phyloP scores from a whole-genome alignment of 805 yeast species.

The Starmerella geochares region DNA sequence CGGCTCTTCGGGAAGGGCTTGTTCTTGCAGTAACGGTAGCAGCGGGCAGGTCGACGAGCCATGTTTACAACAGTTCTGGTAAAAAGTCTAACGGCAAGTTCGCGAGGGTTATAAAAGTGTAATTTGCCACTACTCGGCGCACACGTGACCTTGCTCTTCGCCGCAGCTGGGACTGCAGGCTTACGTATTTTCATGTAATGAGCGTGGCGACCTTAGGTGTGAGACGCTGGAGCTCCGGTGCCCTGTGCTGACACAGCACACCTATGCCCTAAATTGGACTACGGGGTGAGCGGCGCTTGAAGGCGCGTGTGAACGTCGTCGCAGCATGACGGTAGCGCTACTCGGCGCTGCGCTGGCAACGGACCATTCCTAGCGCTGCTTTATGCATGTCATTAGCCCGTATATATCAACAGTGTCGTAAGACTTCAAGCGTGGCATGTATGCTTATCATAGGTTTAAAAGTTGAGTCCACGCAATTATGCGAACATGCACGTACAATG shows the following conservation, averaged over 20 bases:
- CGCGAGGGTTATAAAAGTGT: conserved; percentile 1
- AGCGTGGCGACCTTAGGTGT: background rate
- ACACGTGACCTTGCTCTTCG: conserved; percentile 1
- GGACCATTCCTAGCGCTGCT: no score
- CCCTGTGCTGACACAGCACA: background rate
- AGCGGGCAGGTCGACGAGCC: conserved; percentile 99
- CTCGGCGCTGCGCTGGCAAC: no score
- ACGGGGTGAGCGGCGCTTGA: no score
- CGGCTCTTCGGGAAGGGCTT: conserved; percentile 99
- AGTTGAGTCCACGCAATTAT: no score
- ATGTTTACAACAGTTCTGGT: conserved; percentile 40
- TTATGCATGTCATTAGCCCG: no score
- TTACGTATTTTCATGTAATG: background rate
- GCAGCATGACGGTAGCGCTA: no score
- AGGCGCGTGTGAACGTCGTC: no score
- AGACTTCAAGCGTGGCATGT: no score
- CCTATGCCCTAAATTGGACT: conserved; percentile 4
- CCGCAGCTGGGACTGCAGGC: conserved; percentile 3
- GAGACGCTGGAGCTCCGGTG: background rate
- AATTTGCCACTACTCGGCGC: conserved; percentile 4
- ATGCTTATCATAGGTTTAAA: no score
- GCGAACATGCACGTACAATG: no score
- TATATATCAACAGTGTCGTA: no score
- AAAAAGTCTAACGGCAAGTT: conserved; percentile 7
- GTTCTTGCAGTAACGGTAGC: conserved; percentile 99